Evolutionary conservation across 495 filamentous ascomycete species (phyloP), one percentile per base, ranked within the genome.

Genomic region (Aspergillus sclerotiicarbonarius): DNA sequence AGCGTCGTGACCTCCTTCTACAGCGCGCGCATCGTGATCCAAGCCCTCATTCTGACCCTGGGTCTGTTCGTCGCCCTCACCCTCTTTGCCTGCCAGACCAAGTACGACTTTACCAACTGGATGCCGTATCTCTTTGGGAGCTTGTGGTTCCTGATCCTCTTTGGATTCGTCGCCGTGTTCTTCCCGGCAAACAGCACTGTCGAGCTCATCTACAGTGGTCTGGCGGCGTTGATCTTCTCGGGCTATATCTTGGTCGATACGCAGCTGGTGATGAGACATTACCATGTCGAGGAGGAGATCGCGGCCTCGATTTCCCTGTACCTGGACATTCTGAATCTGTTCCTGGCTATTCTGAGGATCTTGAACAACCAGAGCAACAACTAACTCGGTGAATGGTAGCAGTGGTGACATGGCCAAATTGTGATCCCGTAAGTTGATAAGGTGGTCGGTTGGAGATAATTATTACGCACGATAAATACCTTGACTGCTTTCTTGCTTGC

Each of bases 231-330:
- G 25, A 81, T 99, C 59, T 99, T 99, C 80, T 89, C 84, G 33
- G 93, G 80, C 0, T 99, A 98, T 71, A 93, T 98, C 59, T 80
- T 98, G 5, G 91, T 98, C 18, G 94, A 98, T 70, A 98, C 94
- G 2, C 93, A 98, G 81, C 75, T 98, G 50, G 85, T 98, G 30
- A 87, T 98, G 84, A 84, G 91, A 59, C 90, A 94, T 70, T 92
- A 96, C 66, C 95, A 98, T 67, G 91, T 96, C 52, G 94, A 99
- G 76, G 94, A 99, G 82, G 94, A 99, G 81, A 97, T 99, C 69
- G 92, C 92, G 0, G 94, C 94, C 50, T 87, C 92, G 1, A 96
- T 99, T 68, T 90, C 89, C 67, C 82, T 99, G 48, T 99, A 99
- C 70, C 77, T 99, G 41, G 94, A 98, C 71, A 86, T 98, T 63